These are phyloP conservation scores for Diospyros kaki DNA, from an alignment of 148 eudicot genomes.

Conservation along the genomic window DNA sequence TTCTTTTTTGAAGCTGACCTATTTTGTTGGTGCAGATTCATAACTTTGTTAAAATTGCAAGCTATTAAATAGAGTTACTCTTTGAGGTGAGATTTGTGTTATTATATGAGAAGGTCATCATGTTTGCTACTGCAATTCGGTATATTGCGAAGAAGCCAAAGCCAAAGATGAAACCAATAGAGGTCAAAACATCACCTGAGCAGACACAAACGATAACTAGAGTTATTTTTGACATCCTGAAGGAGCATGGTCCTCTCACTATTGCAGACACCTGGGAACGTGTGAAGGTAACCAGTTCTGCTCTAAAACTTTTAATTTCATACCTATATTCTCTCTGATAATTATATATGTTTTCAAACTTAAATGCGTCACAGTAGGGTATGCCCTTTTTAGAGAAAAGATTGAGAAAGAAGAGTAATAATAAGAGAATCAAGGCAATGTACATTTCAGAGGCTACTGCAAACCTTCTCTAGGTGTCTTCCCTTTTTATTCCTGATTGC, in stretches of 20 bases:
- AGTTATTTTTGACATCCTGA: slow-evolving; percentile 64
- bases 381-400: not conserved
- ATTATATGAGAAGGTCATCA: no score
- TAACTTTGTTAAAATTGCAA: not conserved
- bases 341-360: not conserved
- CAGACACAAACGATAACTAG: slow-evolving; percentile 85
- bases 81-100: not conserved
- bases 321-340: not conserved
- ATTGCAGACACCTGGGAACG: slow-evolving; percentile 79
- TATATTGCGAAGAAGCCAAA: slow-evolving; percentile 67
- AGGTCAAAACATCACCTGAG: slow-evolving; percentile 67
- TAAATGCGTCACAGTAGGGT: not conserved
- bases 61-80: not conserved
- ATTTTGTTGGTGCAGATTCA: slow-evolving; percentile 3
- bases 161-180: slow-evolving; percentile 77
- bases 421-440: not conserved
- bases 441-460: not conserved
- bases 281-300: slow-evolving; percentile 48
- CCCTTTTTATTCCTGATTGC: not conserved
- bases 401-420: not conserved
- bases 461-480: not conserved
- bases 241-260: slow-evolving; percentile 89
- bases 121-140: slow-evolving; percentile 24
- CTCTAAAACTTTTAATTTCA: not conserved
- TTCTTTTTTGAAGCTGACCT: not conserved